phyloP scores from a whole-genome alignment of 768 basidiomycete genomes.

The Pleurotus giganteus region DNA sequence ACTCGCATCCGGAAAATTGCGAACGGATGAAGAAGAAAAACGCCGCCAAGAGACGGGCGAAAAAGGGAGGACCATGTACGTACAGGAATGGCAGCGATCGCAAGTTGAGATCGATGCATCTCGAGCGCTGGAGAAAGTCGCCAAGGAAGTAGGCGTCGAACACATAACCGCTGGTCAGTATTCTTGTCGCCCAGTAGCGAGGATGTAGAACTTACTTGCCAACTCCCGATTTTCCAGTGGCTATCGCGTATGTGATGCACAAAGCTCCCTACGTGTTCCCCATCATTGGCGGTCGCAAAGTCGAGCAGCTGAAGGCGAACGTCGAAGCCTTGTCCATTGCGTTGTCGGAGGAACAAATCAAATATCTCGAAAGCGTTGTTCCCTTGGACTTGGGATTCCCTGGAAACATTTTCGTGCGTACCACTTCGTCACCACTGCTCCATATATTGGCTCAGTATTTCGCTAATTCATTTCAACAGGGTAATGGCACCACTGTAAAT shows the following conservation, averaged over 20 bases:
- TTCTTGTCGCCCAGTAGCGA: background rate
- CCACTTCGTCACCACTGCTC: too few relatives aligned
- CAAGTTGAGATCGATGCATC: constrained; percentile 41
- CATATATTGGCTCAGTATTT: too few relatives aligned
- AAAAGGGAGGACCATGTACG: constrained; percentile 32
- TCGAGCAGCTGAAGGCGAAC: constrained; percentile 49
- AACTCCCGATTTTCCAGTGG: constrained; percentile 26
- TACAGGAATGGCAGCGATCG: constrained; percentile 42
- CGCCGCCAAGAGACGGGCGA: constrained; percentile 28
- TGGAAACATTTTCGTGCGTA: constrained; percentile 24
- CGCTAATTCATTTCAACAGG: too few relatives aligned
- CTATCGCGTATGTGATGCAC: constrained; percentile 52
- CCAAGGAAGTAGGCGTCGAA: constrained; percentile 45
- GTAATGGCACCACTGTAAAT: too few relatives aligned
- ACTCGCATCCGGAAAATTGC: constrained; percentile 42
- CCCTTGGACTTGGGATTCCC: constrained; percentile 48
- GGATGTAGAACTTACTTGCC: background rate
- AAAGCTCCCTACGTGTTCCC: constrained; percentile 54
- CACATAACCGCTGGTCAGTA: constrained; percentile 43
- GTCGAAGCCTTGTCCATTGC: constrained; percentile 44
- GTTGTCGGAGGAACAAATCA: constrained; percentile 41
- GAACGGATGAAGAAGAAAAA: constrained; percentile 47
- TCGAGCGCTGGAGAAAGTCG: constrained; percentile 47
- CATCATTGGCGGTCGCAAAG: constrained; percentile 46
- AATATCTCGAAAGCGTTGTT: constrained; percentile 35